A percentile compares a stretch with the other conserved stretches of the same genome.
phyloP scores from a whole-genome alignment of 306 rosid genomes.

The Echinosophora koreensis region DNA sequence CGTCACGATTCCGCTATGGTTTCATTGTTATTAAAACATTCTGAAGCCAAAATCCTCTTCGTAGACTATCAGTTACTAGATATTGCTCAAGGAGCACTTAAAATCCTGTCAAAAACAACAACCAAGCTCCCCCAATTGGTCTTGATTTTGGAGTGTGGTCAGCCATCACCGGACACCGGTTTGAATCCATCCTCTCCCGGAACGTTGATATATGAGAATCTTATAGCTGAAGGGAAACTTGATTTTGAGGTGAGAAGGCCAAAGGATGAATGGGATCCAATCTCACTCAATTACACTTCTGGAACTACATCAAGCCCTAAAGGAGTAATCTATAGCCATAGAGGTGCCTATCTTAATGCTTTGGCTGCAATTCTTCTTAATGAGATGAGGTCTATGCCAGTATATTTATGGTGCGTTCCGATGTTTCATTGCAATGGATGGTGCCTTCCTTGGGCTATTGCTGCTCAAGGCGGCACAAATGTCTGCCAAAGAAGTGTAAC shows the following conservation, averaged over 20 bases:
- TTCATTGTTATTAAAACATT: conserved; percentile 63
- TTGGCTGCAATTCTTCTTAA: conserved; percentile 65
- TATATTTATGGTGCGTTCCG: conserved; percentile 86
- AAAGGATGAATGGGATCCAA: conserved; percentile 77
- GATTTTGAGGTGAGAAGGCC: conserved; percentile 70
- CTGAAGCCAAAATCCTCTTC: conserved; percentile 75
- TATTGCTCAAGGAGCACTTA: conserved; percentile 68
- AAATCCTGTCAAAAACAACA: conserved; percentile 54
- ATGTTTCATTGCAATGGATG: conserved; percentile 99
- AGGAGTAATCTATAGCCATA: conserved; percentile 85
- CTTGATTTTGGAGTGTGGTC: conserved; percentile 61
- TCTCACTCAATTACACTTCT: conserved; percentile 87
- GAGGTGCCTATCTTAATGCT: conserved; percentile 95
- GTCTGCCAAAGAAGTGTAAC: conserved; percentile 76
- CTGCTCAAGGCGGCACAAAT: conserved; percentile 94
- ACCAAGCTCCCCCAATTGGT: conserved; percentile 59
- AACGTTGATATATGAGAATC: conserved; percentile 67
- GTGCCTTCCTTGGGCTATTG: conserved; percentile 89
- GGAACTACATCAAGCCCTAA: conserved; percentile 96
- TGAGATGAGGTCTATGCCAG: conserved; percentile 74
- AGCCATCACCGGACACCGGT: conserved; percentile 11
- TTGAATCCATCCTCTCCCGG: conserved; percentile 34
- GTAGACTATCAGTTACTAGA: conserved; percentile 68
- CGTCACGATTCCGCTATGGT: conserved; percentile 77
- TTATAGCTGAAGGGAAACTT: conserved; percentile 59